Evolutionary conservation across 192 early-diverging fungal genomes (phyloP).

Genomic region (Geranomyces variabilis): DNA sequence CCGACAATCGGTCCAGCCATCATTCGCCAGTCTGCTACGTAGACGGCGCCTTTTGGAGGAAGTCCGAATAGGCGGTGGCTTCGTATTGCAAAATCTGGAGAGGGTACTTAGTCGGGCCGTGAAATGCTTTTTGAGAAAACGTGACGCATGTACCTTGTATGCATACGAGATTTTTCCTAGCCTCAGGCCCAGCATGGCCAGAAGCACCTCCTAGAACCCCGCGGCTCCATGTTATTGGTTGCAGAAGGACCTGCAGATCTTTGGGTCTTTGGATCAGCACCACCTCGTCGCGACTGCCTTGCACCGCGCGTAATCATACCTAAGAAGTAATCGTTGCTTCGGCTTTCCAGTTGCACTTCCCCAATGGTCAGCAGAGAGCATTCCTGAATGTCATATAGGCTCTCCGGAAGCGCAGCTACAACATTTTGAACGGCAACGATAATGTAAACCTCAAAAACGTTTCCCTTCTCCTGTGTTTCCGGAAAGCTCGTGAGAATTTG

Average conservation of each 20-base stretch:
- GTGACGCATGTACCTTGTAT: slow-evolving; percentile 13
- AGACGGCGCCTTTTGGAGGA: slow-evolving; percentile 63
- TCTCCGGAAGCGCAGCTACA: slow-evolving; percentile 40
- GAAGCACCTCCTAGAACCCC: neutral
- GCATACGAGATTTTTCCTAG: slow-evolving; percentile 15
- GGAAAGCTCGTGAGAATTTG: slow-evolving; percentile 11
- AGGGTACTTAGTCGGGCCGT: neutral
- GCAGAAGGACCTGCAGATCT: slow-evolving; percentile 34
- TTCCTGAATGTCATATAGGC: slow-evolving; percentile 59
- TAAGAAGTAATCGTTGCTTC: slow-evolving; percentile 67
- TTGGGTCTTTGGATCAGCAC: neutral
- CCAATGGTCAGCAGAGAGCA: slow-evolving; percentile 59
- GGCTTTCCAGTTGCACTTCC: slow-evolving; percentile 67
- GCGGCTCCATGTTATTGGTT: slow-evolving; percentile 29
- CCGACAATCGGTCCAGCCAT: slow-evolving; percentile 65
- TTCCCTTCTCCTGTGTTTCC: slow-evolving; percentile 14
- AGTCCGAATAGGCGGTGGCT: slow-evolving; percentile 74
- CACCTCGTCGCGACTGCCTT: neutral
- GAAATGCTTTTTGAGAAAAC: too few species aligned
- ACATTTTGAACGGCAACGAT: neutral
- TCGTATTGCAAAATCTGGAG: slow-evolving; percentile 21
- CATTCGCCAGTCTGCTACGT: slow-evolving; percentile 72
- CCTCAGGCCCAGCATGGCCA: slow-evolving; percentile 19
- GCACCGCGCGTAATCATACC: slow-evolving; percentile 41
- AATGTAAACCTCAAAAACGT: slow-evolving; percentile 27